Evolutionary conservation across 164 flowering plant species (phyloP), one percentile per base, ranked within the genome.

Genomic region (Magnolia changhungtana): DNA sequence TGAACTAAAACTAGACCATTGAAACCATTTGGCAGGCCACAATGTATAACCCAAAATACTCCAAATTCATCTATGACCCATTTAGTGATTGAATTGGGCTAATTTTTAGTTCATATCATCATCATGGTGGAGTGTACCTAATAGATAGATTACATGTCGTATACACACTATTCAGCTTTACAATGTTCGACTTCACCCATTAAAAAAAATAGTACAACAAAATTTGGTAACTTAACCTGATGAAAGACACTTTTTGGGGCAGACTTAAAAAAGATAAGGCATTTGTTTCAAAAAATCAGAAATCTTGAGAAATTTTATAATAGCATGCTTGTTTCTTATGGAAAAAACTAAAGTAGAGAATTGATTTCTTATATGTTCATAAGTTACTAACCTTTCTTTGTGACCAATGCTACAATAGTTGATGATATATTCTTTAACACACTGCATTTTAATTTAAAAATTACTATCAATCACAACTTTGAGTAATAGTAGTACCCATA

Each of bases 331-430:
- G 3, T 55, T 8, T 55, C 13, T 55, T 4, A 37, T 37, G 2
- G 4, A 37, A 68, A 68, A 18, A 45, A 19, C 18, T 29, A 45
- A 10, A 31, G 45, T 7, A 16, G 72, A 49, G 1, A 45, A 45
- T 24, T 18, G 7, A 69, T 37, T 37, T 37, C 19, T 11, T 13
- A 2, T 27, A 16, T 72, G 14, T 7, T 20, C 13, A 23, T 58
- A 8, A 18, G 67, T 45, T 0, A 72, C 79, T 49, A 45, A 85
- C 92, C 92, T 77, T 85, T 78, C 74, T 85, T 72, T 2, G 92
- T 86, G 70, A 84, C 90, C n/a, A 89, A 80, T 7, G 92, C 90
- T 14, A 88, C 72, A 45, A 89, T 86, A 80, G 80, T 85, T 4
- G 78, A 58, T 13, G 90, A 89, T 69, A 87, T 84, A 70, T 87